Percentiles rank a stretch among this genome's conserved stretches.
Evolutionary conservation across 2,329 filamentous ascomycete genomes (phyloP).

Genomic region (Xylariaceae sp.): DNA sequence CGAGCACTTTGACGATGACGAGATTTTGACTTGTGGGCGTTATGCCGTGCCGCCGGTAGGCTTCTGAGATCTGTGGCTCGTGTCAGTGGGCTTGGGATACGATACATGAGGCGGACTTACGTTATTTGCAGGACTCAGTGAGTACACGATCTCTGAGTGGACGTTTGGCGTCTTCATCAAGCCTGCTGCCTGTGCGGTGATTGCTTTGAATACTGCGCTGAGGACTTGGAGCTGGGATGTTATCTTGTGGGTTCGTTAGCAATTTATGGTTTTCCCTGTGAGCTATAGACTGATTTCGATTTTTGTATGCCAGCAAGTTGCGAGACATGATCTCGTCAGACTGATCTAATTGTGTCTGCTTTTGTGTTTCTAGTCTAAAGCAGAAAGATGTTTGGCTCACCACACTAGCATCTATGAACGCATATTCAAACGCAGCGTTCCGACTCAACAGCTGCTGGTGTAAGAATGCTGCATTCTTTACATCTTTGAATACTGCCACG

Average conservation of each 20-base stretch:
- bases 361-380: background rate
- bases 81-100: constrained; percentile 1
- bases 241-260: constrained; percentile 44
- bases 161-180: constrained; percentile 76
- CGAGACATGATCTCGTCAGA: too few species aligned
- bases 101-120: constrained; percentile 39
- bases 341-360: too few species aligned
- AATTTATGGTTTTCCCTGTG: background rate
- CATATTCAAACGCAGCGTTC: constrained; percentile 86
- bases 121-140: constrained; percentile 78
- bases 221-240: constrained; percentile 70
- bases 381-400: constrained; percentile 52
- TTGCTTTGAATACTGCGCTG: constrained; percentile 72
- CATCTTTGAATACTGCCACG: constrained; percentile 68
- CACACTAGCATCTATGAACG: constrained; percentile 81
- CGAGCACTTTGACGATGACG: constrained; percentile 76
- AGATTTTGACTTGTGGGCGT: constrained; percentile 65
- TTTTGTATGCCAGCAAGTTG: background rate
- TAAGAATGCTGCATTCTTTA: constrained; percentile 74
- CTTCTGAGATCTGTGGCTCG: constrained; percentile 71
- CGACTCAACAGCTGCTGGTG: constrained; percentile 80
- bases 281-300: background rate
- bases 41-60: constrained; percentile 86
- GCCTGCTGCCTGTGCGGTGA: constrained; percentile 59
- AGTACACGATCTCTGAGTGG: constrained; percentile 83